Evolutionary conservation across 352 stramenopile genomes (phyloP), one percentile per base, ranked within the genome.

Genomic region (Blastocystis sp.): DNA sequence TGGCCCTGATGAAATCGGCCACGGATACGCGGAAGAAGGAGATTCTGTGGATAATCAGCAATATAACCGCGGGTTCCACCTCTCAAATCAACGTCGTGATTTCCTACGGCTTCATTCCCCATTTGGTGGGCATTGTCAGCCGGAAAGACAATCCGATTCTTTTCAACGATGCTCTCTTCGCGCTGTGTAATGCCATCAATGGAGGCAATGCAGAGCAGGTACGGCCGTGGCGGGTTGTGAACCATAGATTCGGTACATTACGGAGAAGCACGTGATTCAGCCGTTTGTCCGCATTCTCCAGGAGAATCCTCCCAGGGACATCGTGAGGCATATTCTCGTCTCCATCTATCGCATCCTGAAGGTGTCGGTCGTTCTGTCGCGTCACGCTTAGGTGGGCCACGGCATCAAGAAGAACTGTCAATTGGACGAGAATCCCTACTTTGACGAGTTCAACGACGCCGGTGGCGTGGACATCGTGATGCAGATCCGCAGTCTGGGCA

Each of bases 1-100:
- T 97, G 67, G 92, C 94, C 9, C 92, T 98, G 61, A 91, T 99
- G 9, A 91, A 91, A 0, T 94, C 94, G 88, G 94, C 94, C 3
- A 98, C 98, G 92, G 98, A 98, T 91, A 94, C 95, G 2, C 98
- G 99, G 90, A 93, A 96, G 88, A 99, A 99, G 91, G 97, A 99
- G 91, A 95, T 96, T 3, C 98, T 96, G 92, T 99, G 97, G 97
- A 99, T 96, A 43, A 95, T 99, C 86, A 98, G 95, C 48, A 99
- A 99, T 91, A 98, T 99, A 90, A 99, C 96, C 40, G 97, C 96
- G 4, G 96, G 96, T 56, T 98, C 97, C 92, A 95, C 97, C 91
- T 94, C 98, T 89, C 97, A 99, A 92, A 99, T 99, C 43, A 62
- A 28, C 28, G 14, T 41, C 9, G 74, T 84, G 21, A 84, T 84